Evolutionary conservation across 225 moss, liverwort and hornwort genomes (phyloP).

Genomic region (Bryum argenteum): DNA sequence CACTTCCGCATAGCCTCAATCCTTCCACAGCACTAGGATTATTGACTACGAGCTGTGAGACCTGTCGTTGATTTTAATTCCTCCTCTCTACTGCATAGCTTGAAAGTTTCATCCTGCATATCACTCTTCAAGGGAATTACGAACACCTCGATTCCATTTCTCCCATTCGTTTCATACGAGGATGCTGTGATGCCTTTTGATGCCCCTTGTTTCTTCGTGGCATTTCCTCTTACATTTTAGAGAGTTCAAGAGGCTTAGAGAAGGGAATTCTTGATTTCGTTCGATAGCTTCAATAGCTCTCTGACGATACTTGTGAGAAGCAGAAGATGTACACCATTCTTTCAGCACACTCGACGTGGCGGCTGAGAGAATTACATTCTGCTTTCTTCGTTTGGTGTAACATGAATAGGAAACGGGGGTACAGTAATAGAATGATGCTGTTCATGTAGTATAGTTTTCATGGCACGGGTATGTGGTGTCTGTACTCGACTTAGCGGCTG

Average conservation of each 20-base stretch:
- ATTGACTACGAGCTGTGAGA: not conserved
- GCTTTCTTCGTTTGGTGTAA: not conserved
- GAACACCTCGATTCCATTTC: too few species aligned
- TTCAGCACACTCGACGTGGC: too few species aligned
- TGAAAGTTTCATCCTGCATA: not conserved
- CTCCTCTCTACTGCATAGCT: slow-evolving; percentile 8
- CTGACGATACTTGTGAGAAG: not conserved
- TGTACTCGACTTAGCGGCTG: not conserved
- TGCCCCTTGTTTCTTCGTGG: too few species aligned
- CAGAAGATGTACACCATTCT: not conserved
- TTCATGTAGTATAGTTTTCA: not conserved
- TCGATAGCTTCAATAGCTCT: not conserved
- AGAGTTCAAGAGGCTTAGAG: too few species aligned
- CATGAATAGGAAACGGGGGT: not conserved
- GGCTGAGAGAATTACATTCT: not conserved
- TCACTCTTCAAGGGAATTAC: too few species aligned
- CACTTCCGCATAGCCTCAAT: not conserved
- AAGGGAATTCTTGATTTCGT: too few species aligned
- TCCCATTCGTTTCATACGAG: too few species aligned
- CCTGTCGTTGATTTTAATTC: not conserved
- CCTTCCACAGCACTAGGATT: not conserved
- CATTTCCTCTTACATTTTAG: too few species aligned
- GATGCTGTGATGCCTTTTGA: too few species aligned
- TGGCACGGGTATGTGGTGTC: too few species aligned
- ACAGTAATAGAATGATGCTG: not conserved